Evolutionary conservation across 2,329 filamentous ascomycete species (phyloP), one percentile per base, ranked within the genome.

Genomic region (Sporothrix dimorphospora): DNA sequence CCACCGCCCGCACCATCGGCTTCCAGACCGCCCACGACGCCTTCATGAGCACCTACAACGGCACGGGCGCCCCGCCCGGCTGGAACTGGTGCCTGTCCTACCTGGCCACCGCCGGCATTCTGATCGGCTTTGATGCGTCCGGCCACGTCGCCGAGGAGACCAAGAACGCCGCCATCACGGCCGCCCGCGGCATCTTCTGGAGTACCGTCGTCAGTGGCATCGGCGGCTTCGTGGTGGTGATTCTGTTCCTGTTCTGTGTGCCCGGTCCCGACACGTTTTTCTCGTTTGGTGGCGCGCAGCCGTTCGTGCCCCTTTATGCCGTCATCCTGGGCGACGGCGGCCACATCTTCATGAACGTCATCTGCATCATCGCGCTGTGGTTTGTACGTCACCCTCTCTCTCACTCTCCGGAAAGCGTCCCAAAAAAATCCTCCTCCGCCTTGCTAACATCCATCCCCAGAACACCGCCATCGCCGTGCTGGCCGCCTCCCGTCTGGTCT

Each of bases 11-110:
- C 38, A 72, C 73, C 12, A 51, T 57, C 34, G 73, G 73, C 55
- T 74, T 74, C 71, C 71, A 55, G n/a, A 69, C 71, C 0, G 65
- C 71, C 12, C 73, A 72, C 57, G 73, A 72, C 12, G 73, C 73
- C 16, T 74, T 74, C 12, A 71, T 74, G 73, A 74, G 68, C 63
- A 74, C 73, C 4, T 74, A 74, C 69, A 74, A 74, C 42, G 73
- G 73, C 47, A 74, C 73, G 3, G 73, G 73, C 30, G 73, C 71
- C 0, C 71, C 73, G 16, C 45, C 73, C 30, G 73, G 38, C 27
- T 74, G 73, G 73, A 74, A 74, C 69, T 74, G 73, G 73, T 74
- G 73, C n/a, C 65, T 74, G 53, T 71, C 68, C 9, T 74, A 74
- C 65, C 71, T 74, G 2, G 73, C 73, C 38, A 74, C 73, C 0